Evolutionary conservation across 106 monocot species (phyloP), one percentile per base, ranked within the genome.

Genomic region (Allium cepa): DNA sequence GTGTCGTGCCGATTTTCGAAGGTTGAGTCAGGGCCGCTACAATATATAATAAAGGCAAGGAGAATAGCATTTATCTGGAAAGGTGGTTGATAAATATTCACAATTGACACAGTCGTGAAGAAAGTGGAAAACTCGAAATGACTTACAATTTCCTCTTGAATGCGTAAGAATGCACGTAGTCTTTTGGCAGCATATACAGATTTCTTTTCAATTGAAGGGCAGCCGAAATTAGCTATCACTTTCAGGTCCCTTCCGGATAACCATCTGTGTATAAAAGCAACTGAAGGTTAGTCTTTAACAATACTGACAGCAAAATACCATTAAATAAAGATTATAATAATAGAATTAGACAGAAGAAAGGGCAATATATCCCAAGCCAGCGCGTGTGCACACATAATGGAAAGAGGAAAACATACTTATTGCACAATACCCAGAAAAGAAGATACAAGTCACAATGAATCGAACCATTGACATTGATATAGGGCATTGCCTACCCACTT

Each of bases 121-220:
- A 22, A 22, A 66, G 26, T 26, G n/a, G 26, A 11, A 66, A 46
- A 8, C 50, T 26, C 12, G 46, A 59, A 18, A 50, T 26, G 9
- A 71, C 85, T 72, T 76, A 88, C 93, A 59, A 71, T 69, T 64
- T 89, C 86, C 76, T 93, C 93, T 53, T 86, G 80, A 70, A 89
- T 89, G 17, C 57, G 68, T 68, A 93, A 93, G 72, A 89, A 93
- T 22, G 86, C 65, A 9, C 89, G 86, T 10, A 93, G 57, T 53
- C 93, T 72, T 80, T 93, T 93, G 14, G 93, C 86, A 50, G 93
- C 89, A 57, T 81, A 89, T 12, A 84, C 78, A 49, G 86, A 86
- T 66, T 75, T 80, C 68, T 78, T 75, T 50, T 93, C 93, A 1
- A 63, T 62, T 65, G 79, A 81, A 26, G 93, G 89, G 58, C 93